phyloP scores from a whole-genome alignment of 176 grass and related monocot species.

The Rhynchospora tenuis region DNA sequence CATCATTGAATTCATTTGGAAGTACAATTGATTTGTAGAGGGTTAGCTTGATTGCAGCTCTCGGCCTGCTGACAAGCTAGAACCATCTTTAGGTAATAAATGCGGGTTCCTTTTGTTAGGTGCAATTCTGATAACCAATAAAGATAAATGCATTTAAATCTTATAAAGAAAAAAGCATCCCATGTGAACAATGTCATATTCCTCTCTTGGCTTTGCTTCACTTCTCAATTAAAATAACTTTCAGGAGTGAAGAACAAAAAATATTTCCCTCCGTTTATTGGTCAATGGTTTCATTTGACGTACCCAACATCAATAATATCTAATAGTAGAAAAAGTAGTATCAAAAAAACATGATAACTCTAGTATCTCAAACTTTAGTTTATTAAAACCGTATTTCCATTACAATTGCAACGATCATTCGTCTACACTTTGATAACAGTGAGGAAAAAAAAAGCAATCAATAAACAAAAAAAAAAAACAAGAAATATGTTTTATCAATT shows the following conservation, averaged over 20 bases:
- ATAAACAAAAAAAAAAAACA: neutral
- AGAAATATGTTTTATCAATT: slow-evolving; percentile 1
- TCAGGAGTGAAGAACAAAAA: neutral
- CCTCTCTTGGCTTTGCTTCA: neutral
- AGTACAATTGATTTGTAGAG: too few relatives aligned
- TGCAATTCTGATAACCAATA: neutral
- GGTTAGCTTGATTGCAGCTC: neutral
- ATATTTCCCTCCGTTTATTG: neutral
- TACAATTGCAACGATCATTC: slow-evolving; percentile 2
- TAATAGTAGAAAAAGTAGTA: neutral
- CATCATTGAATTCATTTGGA: neutral
- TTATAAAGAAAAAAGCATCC: neutral
- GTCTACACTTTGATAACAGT: slow-evolving; percentile 7
- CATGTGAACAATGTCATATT: neutral
- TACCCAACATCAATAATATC: neutral
- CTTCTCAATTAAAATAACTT: neutral
- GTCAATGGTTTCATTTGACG: neutral
- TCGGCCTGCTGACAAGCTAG: neutral
- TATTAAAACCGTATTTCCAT: slow-evolving; percentile 7
- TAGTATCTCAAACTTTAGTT: neutral
- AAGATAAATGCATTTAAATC: neutral
- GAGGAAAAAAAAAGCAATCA: neutral
- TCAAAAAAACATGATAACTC: neutral
- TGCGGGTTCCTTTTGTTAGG: neutral
- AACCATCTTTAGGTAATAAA: neutral